Evolutionary conservation across 768 basidiomycete genomes (phyloP).

Genomic region (Termitomyces sp.): DNA sequence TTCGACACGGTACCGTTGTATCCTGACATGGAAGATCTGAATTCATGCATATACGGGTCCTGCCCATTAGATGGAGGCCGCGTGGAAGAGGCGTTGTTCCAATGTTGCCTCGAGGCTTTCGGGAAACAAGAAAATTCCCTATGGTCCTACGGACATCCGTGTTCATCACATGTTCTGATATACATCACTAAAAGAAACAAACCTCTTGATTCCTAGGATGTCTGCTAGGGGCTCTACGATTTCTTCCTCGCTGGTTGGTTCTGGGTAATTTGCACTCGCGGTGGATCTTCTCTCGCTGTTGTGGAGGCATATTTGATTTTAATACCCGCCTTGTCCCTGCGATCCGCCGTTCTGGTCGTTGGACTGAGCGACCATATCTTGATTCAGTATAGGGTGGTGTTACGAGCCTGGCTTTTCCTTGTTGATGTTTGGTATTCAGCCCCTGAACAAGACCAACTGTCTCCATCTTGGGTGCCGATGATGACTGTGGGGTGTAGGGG

Average conservation of each 20-base stretch:
- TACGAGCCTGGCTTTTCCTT: background rate
- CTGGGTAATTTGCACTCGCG: background rate
- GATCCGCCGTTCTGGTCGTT: background rate
- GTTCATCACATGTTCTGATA: background rate
- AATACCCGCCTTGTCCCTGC: background rate
- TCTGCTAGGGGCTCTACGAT: background rate
- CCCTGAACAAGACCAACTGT: background rate
- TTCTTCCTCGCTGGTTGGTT: background rate
- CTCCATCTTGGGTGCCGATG: background rate
- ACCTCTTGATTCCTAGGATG: background rate
- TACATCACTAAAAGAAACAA: background rate
- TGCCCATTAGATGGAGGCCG: background rate
- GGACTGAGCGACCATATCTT: background rate
- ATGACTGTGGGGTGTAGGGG: background rate
- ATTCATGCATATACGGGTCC: background rate
- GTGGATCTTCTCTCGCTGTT: background rate
- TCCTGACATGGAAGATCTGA: background rate
- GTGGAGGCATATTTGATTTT: background rate
- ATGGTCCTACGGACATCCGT: background rate
- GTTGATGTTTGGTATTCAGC: background rate
- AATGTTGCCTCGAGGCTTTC: background rate
- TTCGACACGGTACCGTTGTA: background rate
- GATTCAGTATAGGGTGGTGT: background rate
- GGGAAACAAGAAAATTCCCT: background rate
- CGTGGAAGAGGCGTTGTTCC: background rate